phyloP scores from a whole-genome alignment of 116 monocot genomes.

The Phalaenopsis hybrid region DNA sequence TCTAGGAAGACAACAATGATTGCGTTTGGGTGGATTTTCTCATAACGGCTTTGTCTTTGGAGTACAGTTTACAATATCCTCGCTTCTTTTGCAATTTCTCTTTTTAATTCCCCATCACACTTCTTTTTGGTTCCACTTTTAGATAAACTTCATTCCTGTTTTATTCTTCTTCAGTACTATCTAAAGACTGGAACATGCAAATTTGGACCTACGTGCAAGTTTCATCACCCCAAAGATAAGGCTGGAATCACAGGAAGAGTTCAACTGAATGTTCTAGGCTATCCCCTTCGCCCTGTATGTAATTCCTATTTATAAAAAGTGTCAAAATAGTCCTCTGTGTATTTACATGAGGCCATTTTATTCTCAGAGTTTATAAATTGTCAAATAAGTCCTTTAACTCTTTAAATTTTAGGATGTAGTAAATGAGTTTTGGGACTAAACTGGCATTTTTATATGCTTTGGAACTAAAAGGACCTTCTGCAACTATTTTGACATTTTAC shows the following conservation, averaged over 20 bases:
- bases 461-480: too few relatives aligned
- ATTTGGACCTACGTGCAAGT: constrained; percentile 97
- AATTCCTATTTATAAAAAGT: constrained; percentile 3
- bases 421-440: too few relatives aligned
- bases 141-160: background rate
- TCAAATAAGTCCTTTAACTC: too few relatives aligned
- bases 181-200: constrained; percentile 94
- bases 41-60: background rate
- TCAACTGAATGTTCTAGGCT: constrained; percentile 72
- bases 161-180: constrained; percentile 55
- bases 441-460: too few relatives aligned
- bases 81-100: background rate
- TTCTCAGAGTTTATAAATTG: too few relatives aligned
- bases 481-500: too few relatives aligned
- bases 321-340: too few relatives aligned
- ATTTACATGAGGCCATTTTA: too few relatives aligned
- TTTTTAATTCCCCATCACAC: background rate
- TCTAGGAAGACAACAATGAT: background rate
- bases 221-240: constrained; percentile 91
- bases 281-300: constrained; percentile 84
- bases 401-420: too few relatives aligned
- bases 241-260: constrained; percentile 66
- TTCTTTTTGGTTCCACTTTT: background rate
- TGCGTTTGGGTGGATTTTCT: background rate
- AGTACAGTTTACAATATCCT: background rate